Evolutionary conservation across 768 basidiomycete species (phyloP), one percentile per base, ranked within the genome.

Genomic region (Chiua virens): DNA sequence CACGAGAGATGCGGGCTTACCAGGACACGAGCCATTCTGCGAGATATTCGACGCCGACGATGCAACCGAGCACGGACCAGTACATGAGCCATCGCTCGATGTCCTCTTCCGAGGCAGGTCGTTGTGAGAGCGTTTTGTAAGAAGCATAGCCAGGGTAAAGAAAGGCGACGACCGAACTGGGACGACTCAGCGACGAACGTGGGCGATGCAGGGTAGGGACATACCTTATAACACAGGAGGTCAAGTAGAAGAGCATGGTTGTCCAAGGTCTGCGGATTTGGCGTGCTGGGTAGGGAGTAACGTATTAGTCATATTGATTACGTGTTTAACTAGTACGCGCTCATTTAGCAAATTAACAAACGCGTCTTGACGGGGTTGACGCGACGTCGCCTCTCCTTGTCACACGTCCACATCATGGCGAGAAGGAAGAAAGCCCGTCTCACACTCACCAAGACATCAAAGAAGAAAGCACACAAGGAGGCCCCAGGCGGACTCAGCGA

Each of bases 21-120:
- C 93, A 94, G 54, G 85, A 89, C 27, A 96, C 72, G 15, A 86
- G 70, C 91, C 93, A 95, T 62, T 94, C 92, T 9, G 86, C 86
- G 23, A 89, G 75, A 61, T 87, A 88, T 69, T 97, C 94, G 6
- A 90, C 71, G 5, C 82, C 86, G 15, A 93, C 79, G 61, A 93
- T 82, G 63, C 86, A 88, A 3, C 89, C 88, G 3, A 91, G 78
- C 0, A 90, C 88, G n/a, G 85, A 85, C 94, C 95, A 98, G 62
- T 97, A 98, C 90, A 93, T 95, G 47, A 98, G 78, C 93, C 95
- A 97, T 71, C 92, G 77, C 66, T 97, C 95, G 9, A 95, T 76
- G 40, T 92, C 91, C 45, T 78, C 80, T 60, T 92, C 89, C 1
- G 86, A 86, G 2, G 89, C 89, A 18, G 90, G 90, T n/a, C 91